phyloP scores from a whole-genome alignment of 441 rosid species.

The Kokia cookei region DNA sequence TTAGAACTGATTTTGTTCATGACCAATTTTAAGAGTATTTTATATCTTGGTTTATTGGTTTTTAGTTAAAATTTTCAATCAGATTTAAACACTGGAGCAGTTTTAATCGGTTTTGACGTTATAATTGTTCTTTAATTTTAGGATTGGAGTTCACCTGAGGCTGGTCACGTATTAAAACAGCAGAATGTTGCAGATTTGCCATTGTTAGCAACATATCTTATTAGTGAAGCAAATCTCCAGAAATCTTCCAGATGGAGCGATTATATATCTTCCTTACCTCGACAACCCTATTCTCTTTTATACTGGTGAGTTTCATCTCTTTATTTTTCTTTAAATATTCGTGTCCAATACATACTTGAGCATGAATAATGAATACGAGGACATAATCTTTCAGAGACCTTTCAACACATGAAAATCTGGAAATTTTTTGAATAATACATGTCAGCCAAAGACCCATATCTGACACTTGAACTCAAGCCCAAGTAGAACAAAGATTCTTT shows the following conservation, averaged over 20 bases:
- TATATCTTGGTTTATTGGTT: too few species aligned
- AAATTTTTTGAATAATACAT: too few species aligned
- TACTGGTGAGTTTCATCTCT: constrained; percentile 50
- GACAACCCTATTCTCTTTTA: constrained; percentile 88
- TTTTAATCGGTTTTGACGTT: not conserved
- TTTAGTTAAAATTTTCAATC: not conserved
- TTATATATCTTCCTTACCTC: constrained; percentile 82
- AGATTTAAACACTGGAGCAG: too few species aligned
- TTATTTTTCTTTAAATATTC: too few species aligned
- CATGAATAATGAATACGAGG: too few species aligned
- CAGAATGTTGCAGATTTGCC: constrained; percentile 96
- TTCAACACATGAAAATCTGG: too few species aligned
- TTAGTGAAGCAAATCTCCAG: constrained; percentile 84
- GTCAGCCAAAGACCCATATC: too few species aligned
- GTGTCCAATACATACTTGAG: too few species aligned
- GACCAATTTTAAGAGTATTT: too few species aligned
- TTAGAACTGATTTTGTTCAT: not conserved
- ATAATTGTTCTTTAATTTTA: constrained; percentile 7
- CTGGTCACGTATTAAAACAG: constrained; percentile 64
- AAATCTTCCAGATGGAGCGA: constrained; percentile 83
- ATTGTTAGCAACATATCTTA: constrained; percentile 74
- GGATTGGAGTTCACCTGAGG: constrained; percentile 74
- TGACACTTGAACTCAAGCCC: too few species aligned
- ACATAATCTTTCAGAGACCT: too few species aligned
- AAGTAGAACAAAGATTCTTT: too few species aligned